phyloP scores from a whole-genome alignment of 768 basidiomycete genomes.

The Boletus sp. region DNA sequence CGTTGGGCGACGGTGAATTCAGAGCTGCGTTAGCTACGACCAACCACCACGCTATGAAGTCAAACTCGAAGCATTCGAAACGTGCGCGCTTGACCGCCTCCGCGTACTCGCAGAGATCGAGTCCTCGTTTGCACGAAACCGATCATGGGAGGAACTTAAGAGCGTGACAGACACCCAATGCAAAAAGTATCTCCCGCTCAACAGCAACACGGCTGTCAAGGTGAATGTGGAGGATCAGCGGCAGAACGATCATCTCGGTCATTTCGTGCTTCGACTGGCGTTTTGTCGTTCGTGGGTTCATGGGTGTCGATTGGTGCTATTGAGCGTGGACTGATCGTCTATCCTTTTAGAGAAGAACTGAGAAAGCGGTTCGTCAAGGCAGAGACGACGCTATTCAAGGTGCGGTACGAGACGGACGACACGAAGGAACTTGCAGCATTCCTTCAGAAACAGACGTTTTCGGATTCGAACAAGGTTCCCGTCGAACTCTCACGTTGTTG shows the following conservation, averaged over 20 bases:
- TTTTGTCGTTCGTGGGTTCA: constrained; percentile 91
- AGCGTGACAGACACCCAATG: constrained; percentile 60
- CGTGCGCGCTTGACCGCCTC: constrained; percentile 82
- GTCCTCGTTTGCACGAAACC: constrained; percentile 80
- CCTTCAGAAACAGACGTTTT: constrained; percentile 58
- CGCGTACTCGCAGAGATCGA: constrained; percentile 90
- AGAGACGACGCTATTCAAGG: constrained; percentile 78
- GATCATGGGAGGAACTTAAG: constrained; percentile 76
- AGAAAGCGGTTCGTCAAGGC: constrained; percentile 86
- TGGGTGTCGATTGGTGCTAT: background rate
- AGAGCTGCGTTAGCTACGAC: constrained; percentile 66
- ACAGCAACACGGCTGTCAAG: constrained; percentile 49
- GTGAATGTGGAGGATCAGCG: constrained; percentile 70
- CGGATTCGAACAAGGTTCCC: constrained; percentile 58
- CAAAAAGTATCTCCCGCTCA: constrained; percentile 74
- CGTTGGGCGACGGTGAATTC: background rate
- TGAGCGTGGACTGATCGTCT: background rate
- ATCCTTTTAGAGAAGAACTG: constrained; percentile 75
- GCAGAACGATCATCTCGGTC: constrained; percentile 82
- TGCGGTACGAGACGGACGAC: constrained; percentile 73
- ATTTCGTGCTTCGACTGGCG: constrained; percentile 91
- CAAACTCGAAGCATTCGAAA: constrained; percentile 94
- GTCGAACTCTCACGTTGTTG: background rate
- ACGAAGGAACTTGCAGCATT: constrained; percentile 61
- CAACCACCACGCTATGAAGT: constrained; percentile 82